These are phyloP conservation scores for Termitomyces sp. DNA, from an alignment of 768 basidiomycete species.

Conservation along the genomic window DNA sequence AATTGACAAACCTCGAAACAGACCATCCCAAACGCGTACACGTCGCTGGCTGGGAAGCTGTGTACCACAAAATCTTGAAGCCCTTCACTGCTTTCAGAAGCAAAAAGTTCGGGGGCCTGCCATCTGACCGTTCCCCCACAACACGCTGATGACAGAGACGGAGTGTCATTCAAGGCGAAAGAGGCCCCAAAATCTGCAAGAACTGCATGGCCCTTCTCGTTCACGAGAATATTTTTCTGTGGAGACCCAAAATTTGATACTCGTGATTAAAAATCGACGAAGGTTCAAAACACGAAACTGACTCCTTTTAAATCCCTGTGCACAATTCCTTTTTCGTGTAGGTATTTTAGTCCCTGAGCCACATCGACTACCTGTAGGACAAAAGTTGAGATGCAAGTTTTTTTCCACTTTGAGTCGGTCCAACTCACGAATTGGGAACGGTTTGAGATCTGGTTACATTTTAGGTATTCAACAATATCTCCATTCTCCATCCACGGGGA, in stretches of 20 bases:
- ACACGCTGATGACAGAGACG: neutral
- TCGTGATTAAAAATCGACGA: neutral
- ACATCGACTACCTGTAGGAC: neutral
- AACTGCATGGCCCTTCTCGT: neutral
- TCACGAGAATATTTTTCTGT: conserved; percentile 6
- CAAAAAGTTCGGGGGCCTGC: neutral
- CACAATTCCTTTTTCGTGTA: neutral
- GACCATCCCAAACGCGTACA: neutral
- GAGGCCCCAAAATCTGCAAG: conserved; percentile 5
- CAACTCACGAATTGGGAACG: neutral
- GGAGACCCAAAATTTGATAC: neutral
- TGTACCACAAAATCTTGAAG: neutral
- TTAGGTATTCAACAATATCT: neutral
- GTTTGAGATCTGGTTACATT: neutral
- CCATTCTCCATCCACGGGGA: conserved; percentile 10
- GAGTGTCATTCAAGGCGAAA: neutral
- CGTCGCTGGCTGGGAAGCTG: neutral
- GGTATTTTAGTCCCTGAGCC: conserved; percentile 1
- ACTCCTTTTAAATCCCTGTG: conserved; percentile 10
- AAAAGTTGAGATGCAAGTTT: neutral
- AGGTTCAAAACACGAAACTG: neutral
- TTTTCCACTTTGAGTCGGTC: neutral
- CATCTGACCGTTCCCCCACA: neutral
- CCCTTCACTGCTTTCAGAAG: neutral
- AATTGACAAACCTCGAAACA: neutral